Conservation (phyloP, 495 filamentous ascomycete species). For the Hypoxylon trugodes region DNA sequence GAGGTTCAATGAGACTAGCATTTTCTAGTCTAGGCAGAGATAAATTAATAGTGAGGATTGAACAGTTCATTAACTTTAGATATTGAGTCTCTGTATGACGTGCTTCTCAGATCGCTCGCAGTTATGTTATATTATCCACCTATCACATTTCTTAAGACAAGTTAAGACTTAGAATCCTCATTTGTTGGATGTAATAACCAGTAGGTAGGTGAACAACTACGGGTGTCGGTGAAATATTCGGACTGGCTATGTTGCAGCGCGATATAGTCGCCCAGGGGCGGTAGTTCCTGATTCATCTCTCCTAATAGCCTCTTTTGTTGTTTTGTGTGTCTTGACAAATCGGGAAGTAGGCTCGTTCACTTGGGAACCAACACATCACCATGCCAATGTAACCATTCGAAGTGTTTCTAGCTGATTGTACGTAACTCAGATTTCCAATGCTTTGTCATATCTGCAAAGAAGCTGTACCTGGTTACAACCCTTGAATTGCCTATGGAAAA, state of each 20-base stretch:
- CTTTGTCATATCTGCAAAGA: too few relatives aligned
- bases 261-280: not conserved
- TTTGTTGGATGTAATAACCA: too few relatives aligned
- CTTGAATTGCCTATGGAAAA: constrained; percentile 30
- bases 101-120: not conserved
- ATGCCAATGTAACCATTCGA: too few relatives aligned
- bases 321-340: too few relatives aligned
- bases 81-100: not conserved
- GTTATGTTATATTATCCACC: too few relatives aligned
- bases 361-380: too few relatives aligned
- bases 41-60: not conserved
- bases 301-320: not conserved
- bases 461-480: too few relatives aligned
- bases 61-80: not conserved
- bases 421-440: too few relatives aligned
- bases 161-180: not conserved
- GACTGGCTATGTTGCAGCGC: not conserved
- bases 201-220: not conserved
- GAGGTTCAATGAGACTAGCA: not conserved
- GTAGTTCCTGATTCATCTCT: not conserved
- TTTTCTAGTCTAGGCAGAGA: not conserved
- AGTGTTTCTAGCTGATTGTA: too few relatives aligned
- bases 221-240: not conserved
- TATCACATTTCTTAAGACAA: too few relatives aligned
- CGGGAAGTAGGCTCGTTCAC: too few relatives aligned